Evolutionary conservation across 805 yeast genomes (phyloP).

Genomic region (Wickerhamiella brachini): DNA sequence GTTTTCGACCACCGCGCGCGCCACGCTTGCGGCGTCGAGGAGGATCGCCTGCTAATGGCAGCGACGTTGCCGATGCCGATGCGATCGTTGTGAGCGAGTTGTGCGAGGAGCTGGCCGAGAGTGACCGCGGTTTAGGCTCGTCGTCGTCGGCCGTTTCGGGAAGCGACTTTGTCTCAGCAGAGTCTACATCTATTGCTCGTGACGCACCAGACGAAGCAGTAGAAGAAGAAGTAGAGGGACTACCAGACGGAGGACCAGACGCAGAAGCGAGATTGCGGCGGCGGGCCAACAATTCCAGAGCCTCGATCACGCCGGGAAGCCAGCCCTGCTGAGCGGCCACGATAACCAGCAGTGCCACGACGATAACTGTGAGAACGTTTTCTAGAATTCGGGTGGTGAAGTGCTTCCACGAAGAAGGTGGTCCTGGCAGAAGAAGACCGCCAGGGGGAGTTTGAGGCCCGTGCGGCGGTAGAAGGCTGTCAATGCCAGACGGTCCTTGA

Average conservation of each 20-base stretch:
- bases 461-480: background rate
- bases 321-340: conserved; percentile 10
- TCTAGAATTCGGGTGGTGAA: conserved; percentile 24
- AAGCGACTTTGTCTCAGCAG: background rate
- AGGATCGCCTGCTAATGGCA: background rate
- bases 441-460: background rate
- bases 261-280: background rate
- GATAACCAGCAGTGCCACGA: conserved; percentile 14
- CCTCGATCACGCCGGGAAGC: conserved; percentile 8
- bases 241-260: no score
- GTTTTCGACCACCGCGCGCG: conserved; percentile 65
- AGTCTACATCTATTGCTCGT: no score
- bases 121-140: background rate
- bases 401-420: conserved; percentile 10
- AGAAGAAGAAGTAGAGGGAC: no score
- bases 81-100: background rate
- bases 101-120: background rate
- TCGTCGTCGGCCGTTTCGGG: background rate
- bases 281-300: background rate
- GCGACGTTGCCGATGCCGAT: background rate
- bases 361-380: conserved; percentile 27
- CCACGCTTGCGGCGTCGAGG: conserved; percentile 67
- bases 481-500: conserved; percentile 4
- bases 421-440: background rate
- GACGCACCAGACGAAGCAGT: no score